These are phyloP conservation scores for Moesziomyces globuligerus DNA, from an alignment of 1,284 basidiomycete species.

Conservation along the genomic window DNA sequence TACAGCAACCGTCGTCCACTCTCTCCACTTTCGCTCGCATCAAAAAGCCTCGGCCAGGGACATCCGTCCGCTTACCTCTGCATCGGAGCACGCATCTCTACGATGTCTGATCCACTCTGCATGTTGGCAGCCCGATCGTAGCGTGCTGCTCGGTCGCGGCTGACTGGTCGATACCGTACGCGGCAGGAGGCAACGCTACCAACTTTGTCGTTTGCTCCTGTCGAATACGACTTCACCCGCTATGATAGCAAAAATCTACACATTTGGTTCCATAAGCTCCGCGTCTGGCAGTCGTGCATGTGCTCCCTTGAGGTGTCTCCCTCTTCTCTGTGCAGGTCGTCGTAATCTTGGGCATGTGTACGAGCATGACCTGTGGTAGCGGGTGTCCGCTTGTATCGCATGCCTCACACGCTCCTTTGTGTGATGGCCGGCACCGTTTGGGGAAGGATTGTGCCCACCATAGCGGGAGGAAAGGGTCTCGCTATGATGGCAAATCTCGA, in stretches of 20 bases:
- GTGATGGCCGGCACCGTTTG: too few relatives aligned
- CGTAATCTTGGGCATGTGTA: too few relatives aligned
- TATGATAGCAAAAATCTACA: slow-evolving; percentile 33
- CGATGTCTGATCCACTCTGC: slow-evolving; percentile 2
- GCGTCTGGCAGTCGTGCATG: background rate
- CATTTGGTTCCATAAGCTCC: slow-evolving; percentile 12
- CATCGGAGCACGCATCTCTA: background rate
- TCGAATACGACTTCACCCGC: slow-evolving; percentile 33
- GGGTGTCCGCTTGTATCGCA: too few relatives aligned
- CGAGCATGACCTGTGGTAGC: too few relatives aligned
- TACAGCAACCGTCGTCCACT: slow-evolving; percentile 12
- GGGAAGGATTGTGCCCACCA: too few relatives aligned
- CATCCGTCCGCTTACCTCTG: too few relatives aligned
- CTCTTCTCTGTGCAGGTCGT: too few relatives aligned
- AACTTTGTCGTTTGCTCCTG: slow-evolving; percentile 20
- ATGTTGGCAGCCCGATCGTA: slow-evolving; percentile 9
- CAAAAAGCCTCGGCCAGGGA: slow-evolving; percentile 34
- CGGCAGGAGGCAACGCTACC: slow-evolving; percentile 24
- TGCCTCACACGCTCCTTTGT: too few relatives aligned
- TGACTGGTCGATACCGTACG: slow-evolving; percentile 28
- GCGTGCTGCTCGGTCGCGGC: slow-evolving; percentile 4
- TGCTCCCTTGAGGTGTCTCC: background rate
- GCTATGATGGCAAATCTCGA: too few relatives aligned
- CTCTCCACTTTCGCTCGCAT: slow-evolving; percentile 12
- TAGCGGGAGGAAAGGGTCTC: too few relatives aligned